Evolutionary conservation across 2,329 filamentous ascomycete species (phyloP), one percentile per base, ranked within the genome.

Genomic region (Dactylonectria estremocensis): DNA sequence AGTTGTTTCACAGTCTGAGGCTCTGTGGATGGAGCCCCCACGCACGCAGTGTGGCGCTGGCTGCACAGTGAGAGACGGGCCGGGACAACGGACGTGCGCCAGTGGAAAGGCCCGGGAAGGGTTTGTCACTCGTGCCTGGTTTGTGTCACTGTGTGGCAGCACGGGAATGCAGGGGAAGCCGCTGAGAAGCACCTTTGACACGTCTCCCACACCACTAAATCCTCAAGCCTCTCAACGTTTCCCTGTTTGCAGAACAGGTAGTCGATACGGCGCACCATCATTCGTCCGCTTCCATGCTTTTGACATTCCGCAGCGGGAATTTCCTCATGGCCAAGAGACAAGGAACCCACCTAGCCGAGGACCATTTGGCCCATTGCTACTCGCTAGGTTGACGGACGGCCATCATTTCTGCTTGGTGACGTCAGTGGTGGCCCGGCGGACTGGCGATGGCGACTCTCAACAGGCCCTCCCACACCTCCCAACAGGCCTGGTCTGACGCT

Each of bases 131-230:
- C 53, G 66, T 72, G 60, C 73, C 69, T 74, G 66, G 48, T 48
- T 48, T 20, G 43, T 28, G 24, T 4, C 24, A n/a, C n/a, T n/a
- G 4, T 28, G 24, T 67, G 66, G 52, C 58, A 61, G 35, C 18
- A n/a, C 64, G 64, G 72, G 64, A 65, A 74, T 72, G 71, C 68
- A 72, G 69, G 71, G 66, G 69, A 48, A 62, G 57, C 35, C 46
- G 37, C 35, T 48, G 49, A n/a, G 18, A 28, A 28, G 48, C 14
- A 13, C 9, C 28, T 53, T 35, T 28, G 10, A 31, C 40, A 9
- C 58, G 48, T 31, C 43, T 60, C 20, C n/a, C 48, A 55, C 16
- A 35, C 55, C 40, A 20, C 48, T 22, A 31, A n/a, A 18, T n/a
- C 16, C 31, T n/a, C 14, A 11, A n/a, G 31, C n/a, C 16, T 24